A percentile compares a stretch with the other conserved stretches of the same genome.
phyloP scores from a whole-genome alignment of 192 early-diverging fungal genomes.

The Phlyctochytrium bullatum region DNA sequence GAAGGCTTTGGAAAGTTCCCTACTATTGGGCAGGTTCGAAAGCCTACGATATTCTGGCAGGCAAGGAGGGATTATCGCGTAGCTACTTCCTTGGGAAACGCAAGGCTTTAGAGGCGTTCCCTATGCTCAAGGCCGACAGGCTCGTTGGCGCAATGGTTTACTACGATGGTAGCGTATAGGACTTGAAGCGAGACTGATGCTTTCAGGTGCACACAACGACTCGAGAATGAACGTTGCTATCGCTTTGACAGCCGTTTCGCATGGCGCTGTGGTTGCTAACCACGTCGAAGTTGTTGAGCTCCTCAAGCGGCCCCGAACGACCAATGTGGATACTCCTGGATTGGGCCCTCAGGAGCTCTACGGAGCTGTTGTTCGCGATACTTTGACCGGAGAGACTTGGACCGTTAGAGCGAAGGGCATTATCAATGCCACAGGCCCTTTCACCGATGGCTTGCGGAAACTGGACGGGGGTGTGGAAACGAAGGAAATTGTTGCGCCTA shows the following conservation, averaged over 20 bases:
- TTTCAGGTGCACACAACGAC: slow-evolving; percentile 88
- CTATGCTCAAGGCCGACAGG: slow-evolving; percentile 85
- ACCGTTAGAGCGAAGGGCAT: slow-evolving; percentile 82
- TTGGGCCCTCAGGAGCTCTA: slow-evolving; percentile 62
- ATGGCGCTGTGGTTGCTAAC: slow-evolving; percentile 91
- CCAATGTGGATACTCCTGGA: slow-evolving; percentile 26
- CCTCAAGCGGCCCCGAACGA: slow-evolving; percentile 61
- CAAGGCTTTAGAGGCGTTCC: slow-evolving; percentile 92
- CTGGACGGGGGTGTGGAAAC: slow-evolving; percentile 72
- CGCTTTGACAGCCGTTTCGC: slow-evolving; percentile 82
- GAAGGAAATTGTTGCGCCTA: slow-evolving; percentile 87
- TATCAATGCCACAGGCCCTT: slow-evolving; percentile 87
- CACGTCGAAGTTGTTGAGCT: slow-evolving; percentile 86
- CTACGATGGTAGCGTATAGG: slow-evolving; percentile 72
- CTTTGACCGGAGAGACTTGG: slow-evolving; percentile 83
- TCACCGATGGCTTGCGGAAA: slow-evolving; percentile 84
- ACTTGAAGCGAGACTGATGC: neutral
- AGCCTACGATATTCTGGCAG: slow-evolving; percentile 87
- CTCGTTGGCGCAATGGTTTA: slow-evolving; percentile 94
- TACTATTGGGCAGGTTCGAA: slow-evolving; percentile 96
- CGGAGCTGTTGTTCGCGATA: slow-evolving; percentile 82
- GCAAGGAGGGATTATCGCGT: slow-evolving; percentile 73
- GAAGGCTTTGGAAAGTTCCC: slow-evolving; percentile 91
- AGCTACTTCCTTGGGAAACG: slow-evolving; percentile 80
- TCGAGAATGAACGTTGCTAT: slow-evolving; percentile 95